Conservation (phyloP, 179 eudicot genomes). For the Nepenthes alata region DNA sequence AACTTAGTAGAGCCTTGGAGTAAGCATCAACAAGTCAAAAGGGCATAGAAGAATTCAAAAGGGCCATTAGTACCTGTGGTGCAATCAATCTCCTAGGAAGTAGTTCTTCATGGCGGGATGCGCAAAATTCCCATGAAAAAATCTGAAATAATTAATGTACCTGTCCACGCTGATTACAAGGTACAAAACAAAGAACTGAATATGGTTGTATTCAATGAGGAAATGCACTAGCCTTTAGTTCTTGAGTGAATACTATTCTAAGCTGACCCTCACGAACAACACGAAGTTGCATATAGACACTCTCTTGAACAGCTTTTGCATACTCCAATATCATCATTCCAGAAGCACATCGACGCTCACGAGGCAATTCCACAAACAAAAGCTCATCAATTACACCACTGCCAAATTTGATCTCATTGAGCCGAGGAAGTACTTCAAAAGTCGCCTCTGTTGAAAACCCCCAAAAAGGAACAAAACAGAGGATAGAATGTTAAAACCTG, state of each 20-base stretch:
- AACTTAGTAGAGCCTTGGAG: background rate
- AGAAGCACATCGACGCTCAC: constrained; percentile 53
- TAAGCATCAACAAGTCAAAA: background rate
- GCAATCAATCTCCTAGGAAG: constrained; percentile 82
- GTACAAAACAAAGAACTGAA: too few relatives aligned
- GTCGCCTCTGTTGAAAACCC: constrained; percentile 63
- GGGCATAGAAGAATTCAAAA: background rate
- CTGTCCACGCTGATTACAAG: too few relatives aligned
- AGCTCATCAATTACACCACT: constrained; percentile 92
- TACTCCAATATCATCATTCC: constrained; percentile 88
- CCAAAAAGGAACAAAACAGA: constrained; percentile 2
- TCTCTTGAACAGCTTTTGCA: constrained; percentile 85
- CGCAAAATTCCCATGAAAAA: constrained; percentile 93
- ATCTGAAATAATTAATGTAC: constrained; percentile 30
- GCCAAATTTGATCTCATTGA: constrained; percentile 76
- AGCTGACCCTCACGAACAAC: constrained; percentile 93
- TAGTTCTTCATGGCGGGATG: constrained; percentile 80
- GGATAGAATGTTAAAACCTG: background rate
- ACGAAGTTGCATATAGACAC: constrained; percentile 89
- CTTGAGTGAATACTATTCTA: constrained; percentile 69
- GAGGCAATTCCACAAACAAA: constrained; percentile 75
- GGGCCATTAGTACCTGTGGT: constrained; percentile 51
- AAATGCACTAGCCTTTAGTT: constrained; percentile 47
- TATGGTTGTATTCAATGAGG: background rate
- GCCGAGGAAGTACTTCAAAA: constrained; percentile 94